Conservation (phyloP, 768 basidiomycete species). For the Rhizopogon vinicolor region DNA sequence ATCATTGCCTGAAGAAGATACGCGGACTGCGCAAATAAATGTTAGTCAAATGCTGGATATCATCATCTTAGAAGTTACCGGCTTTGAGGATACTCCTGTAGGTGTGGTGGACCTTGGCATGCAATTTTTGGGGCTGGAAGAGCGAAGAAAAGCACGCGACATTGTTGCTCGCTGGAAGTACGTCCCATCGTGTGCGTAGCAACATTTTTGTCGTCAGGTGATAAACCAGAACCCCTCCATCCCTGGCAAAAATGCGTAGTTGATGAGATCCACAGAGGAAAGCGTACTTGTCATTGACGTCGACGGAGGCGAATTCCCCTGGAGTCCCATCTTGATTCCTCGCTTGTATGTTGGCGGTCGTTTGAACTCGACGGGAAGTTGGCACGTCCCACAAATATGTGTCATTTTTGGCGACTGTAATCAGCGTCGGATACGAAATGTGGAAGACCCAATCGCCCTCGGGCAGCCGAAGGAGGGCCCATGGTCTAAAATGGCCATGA, state of each 20-base stretch:
- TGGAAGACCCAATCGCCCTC: constrained; percentile 49
- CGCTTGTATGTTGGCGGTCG: constrained; percentile 37
- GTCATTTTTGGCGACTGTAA: constrained; percentile 38
- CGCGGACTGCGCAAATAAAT: constrained; percentile 28
- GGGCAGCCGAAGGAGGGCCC: constrained; percentile 51
- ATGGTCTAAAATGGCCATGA: constrained; percentile 55
- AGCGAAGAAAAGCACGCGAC: constrained; percentile 5
- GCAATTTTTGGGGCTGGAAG: constrained; percentile 19
- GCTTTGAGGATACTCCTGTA: constrained; percentile 16
- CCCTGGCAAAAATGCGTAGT: constrained; percentile 52
- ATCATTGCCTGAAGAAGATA: constrained; percentile 42
- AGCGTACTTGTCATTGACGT: constrained; percentile 51
- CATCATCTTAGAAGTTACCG: constrained; percentile 13
- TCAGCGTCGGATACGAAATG: constrained; percentile 62
- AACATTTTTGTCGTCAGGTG: constrained; percentile 34
- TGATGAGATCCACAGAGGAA: constrained; percentile 52
- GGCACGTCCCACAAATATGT: constrained; percentile 65
- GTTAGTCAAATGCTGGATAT: neutral
- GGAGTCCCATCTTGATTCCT: constrained; percentile 1
- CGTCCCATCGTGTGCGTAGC: constrained; percentile 32
- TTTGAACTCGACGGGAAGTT: constrained; percentile 43
- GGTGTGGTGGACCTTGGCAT: constrained; percentile 1
- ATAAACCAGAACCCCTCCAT: constrained; percentile 38
- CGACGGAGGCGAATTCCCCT: constrained; percentile 54
- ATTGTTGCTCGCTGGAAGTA: constrained; percentile 13